These are phyloP conservation scores for Trametes sanguinea DNA, from an alignment of 768 basidiomycete species.

Conservation along the genomic window DNA sequence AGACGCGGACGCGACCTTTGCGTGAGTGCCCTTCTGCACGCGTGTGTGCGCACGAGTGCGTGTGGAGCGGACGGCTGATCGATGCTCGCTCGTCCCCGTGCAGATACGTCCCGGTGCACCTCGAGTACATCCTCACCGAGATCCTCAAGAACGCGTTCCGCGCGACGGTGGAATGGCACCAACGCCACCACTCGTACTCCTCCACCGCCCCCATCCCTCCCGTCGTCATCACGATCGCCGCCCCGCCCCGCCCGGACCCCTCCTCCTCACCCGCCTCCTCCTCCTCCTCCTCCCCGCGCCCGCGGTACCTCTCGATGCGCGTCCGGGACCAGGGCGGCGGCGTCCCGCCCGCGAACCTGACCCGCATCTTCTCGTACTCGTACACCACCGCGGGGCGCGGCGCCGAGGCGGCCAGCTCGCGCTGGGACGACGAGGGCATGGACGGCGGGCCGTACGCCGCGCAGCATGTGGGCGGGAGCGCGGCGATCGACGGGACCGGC, in stretches of 20 bases:
- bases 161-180: conserved; percentile 80
- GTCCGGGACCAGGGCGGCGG: conserved; percentile 89
- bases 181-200: conserved; percentile 34
- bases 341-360: conserved; percentile 71
- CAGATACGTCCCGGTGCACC: conserved; percentile 86
- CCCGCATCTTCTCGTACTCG: conserved; percentile 86
- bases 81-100: not conserved
- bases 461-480: conserved; percentile 73
- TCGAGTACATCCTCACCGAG: conserved; percentile 91
- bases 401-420: conserved; percentile 27
- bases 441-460: conserved; percentile 78
- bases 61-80: too few relatives aligned
- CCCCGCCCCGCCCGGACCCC: conserved; percentile 49
- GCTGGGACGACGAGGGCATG: conserved; percentile 40
- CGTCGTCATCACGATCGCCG: conserved; percentile 70
- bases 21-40: conserved; percentile 50
- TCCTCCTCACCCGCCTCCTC: conserved; percentile 20
- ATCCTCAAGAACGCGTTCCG: conserved; percentile 90
- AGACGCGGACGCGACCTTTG: conserved; percentile 66
- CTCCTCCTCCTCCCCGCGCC: conserved; percentile 53
- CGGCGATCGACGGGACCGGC: conserved; percentile 47
- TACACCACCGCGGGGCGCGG: conserved; percentile 80
- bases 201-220: conserved; percentile 50
- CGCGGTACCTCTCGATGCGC: conserved; percentile 67
- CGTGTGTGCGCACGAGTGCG: too few relatives aligned